phyloP scores from a whole-genome alignment of 306 rosid genomes.

The Prunus mira region DNA sequence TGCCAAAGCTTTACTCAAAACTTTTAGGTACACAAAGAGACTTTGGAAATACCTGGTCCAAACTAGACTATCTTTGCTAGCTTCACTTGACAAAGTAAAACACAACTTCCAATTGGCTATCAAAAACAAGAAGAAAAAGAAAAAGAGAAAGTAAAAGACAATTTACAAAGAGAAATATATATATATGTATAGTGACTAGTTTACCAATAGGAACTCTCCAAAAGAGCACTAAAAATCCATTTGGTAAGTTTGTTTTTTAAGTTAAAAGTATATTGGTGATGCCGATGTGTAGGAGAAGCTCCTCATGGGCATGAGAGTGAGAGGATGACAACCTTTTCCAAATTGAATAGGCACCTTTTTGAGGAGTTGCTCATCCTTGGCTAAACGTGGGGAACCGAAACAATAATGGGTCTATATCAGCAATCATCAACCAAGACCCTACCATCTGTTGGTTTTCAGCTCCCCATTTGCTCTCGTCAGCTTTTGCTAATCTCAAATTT shows the following conservation, averaged over 20 bases:
- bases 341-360: conserved; percentile 10
- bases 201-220: conserved; percentile 10
- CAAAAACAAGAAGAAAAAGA: not conserved
- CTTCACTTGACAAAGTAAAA: not conserved
- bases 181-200: not conserved
- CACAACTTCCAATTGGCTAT: not conserved
- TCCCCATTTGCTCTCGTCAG: conserved; percentile 15
- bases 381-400: conserved; percentile 69
- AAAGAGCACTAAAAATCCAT: not conserved
- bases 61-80: not conserved
- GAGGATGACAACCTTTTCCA: not conserved
- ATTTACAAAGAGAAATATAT: too few relatives aligned
- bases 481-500: conserved; percentile 14
- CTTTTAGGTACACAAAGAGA: conserved; percentile 15
- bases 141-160: too few relatives aligned
- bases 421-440: conserved; percentile 45
- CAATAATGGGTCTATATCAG: conserved; percentile 58
- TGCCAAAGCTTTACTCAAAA: conserved; percentile 46
- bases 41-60: conserved; percentile 15
- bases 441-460: conserved; percentile 26
- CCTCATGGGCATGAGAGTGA: not conserved
- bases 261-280: not conserved
- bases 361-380: conserved; percentile 34
- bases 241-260: not conserved
- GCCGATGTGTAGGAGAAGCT: conserved; percentile 2